Percentiles rank a stretch among this genome's conserved stretches.
phyloP scores from a whole-genome alignment of 352 stramenopile species.

The Elongisporangium anandrum region DNA sequence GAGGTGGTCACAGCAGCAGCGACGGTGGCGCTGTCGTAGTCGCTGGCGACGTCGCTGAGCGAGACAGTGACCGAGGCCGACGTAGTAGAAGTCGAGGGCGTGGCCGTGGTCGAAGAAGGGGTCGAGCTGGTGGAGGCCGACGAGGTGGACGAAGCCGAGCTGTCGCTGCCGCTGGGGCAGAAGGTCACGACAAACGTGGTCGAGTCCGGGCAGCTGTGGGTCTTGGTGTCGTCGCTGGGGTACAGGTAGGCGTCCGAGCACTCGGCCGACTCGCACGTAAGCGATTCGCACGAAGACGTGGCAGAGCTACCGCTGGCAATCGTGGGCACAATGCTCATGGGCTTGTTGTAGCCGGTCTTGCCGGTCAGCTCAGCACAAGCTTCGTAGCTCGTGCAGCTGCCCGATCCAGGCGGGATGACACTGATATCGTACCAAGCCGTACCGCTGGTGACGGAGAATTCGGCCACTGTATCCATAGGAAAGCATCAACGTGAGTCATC shows the following conservation, averaged over 20 bases:
- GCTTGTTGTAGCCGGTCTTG: conserved; percentile 51
- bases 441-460: conserved; percentile 33
- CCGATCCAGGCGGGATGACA: conserved; percentile 44
- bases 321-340: conserved; percentile 33
- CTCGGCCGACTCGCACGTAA: conserved; percentile 25
- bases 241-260: conserved; percentile 46
- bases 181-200: conserved; percentile 39
- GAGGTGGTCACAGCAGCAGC: conserved; percentile 5
- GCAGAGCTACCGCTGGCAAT: conserved; percentile 10
- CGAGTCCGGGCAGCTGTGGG: conserved; percentile 31
- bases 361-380: conserved; percentile 39
- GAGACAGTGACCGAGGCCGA: conserved; percentile 6
- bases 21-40: conserved; percentile 23
- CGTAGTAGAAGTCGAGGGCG: conserved; percentile 6
- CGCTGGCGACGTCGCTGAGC: conserved; percentile 9
- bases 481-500: neutral
- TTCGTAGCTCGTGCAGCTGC: conserved; percentile 33
- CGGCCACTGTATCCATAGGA: conserved; percentile 21
- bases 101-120: conserved; percentile 9
- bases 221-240: conserved; percentile 45
- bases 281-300: conserved; percentile 14
- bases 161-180: conserved; percentile 23
- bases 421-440: conserved; percentile 60
- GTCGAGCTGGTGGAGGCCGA: conserved; percentile 8
- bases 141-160: conserved; percentile 8